Conservation (phyloP, 2,329 filamentous ascomycete species). For the Pyrenophora graminea region DNA sequence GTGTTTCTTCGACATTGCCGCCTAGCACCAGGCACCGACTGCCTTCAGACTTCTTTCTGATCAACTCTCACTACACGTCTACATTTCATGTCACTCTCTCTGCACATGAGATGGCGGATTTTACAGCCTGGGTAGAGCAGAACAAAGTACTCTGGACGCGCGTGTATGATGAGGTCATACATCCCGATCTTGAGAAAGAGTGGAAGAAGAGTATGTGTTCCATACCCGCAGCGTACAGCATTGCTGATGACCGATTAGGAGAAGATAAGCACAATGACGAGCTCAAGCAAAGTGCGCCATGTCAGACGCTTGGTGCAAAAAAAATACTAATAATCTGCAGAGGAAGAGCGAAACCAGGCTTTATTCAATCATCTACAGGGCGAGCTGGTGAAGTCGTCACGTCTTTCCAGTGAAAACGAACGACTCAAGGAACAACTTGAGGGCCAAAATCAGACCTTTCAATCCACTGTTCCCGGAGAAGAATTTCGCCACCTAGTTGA, state of each 20-base stretch:
- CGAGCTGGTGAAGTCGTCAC: constrained; percentile 32
- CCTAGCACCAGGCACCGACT: constrained; percentile 15
- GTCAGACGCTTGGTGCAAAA: background rate
- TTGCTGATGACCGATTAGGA: constrained; percentile 21
- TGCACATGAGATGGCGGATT: constrained; percentile 31
- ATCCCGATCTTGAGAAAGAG: constrained; percentile 38
- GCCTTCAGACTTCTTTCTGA: background rate
- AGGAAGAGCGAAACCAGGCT: constrained; percentile 35
- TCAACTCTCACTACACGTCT: background rate
- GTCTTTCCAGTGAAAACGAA: constrained; percentile 30
- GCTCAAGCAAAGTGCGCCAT: constrained; percentile 33
- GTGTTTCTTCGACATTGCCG: constrained; percentile 1
- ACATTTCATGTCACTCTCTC: background rate
- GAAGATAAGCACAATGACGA: constrained; percentile 30
- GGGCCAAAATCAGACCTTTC: background rate
- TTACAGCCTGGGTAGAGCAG: constrained; percentile 35
- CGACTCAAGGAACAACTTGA: constrained; percentile 4
- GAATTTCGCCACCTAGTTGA: constrained; percentile 18
- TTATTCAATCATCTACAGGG: constrained; percentile 33
- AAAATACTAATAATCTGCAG: constrained; percentile 18
- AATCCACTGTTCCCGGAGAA: background rate
- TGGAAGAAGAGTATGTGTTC: constrained; percentile 38
- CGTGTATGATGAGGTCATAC: constrained; percentile 43
- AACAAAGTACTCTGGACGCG: constrained; percentile 35
- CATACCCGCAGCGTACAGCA: background rate